phyloP scores from a whole-genome alignment of 2,329 filamentous ascomycete species.

The Aureobasidium subglaciale region DNA sequence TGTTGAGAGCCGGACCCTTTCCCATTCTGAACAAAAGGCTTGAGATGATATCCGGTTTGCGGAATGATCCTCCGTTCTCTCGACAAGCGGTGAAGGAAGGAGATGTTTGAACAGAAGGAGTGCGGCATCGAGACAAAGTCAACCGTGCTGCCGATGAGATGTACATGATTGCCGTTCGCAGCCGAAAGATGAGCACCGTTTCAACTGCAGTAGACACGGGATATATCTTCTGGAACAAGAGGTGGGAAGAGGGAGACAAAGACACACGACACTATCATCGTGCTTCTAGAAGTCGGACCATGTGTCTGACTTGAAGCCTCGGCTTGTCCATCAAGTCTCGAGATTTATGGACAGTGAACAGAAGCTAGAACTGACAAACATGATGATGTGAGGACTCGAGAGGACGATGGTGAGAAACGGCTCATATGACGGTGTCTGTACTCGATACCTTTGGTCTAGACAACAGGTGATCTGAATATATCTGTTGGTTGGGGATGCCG shows the following conservation, averaged over 20 bases:
- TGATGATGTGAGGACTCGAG: background rate
- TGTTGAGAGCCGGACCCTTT: background rate
- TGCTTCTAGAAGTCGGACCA: background rate
- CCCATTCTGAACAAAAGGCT: background rate
- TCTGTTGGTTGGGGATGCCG: background rate
- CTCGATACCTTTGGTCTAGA: too few relatives aligned
- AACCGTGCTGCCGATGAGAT: background rate
- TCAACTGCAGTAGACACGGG: background rate
- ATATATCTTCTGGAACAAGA: slow-evolving; percentile 1
- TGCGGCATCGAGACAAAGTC: background rate
- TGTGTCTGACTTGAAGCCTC: slow-evolving; percentile 7
- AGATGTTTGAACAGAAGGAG: background rate
- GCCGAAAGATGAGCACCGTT: background rate
- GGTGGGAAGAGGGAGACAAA: background rate
- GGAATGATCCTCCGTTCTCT: background rate
- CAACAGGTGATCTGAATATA: background rate
- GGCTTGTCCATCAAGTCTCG: background rate
- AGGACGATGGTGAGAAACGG: background rate
- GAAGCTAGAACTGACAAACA: background rate
- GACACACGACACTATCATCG: background rate
- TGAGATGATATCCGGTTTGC: background rate
- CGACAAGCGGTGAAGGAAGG: background rate
- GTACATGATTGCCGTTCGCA: background rate
- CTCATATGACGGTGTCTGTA: too few relatives aligned
- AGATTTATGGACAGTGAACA: background rate